These are phyloP conservation scores for Hypomyces perniciosus DNA, from an alignment of 2,329 filamentous ascomycete genomes.

Conservation along the genomic window DNA sequence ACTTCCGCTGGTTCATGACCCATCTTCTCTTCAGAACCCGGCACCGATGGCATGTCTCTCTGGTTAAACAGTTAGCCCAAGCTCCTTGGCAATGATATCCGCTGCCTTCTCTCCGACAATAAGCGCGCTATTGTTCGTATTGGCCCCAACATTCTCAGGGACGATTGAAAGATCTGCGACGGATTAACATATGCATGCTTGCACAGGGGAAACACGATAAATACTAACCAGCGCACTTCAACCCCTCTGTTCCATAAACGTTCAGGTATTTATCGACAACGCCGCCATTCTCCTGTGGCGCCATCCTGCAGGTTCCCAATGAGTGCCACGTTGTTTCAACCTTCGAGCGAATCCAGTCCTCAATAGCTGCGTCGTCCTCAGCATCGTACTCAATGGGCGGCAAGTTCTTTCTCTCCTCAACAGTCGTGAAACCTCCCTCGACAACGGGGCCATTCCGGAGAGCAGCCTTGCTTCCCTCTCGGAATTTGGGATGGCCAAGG, in stretches of 20 bases:
- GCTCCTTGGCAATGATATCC: slow-evolving; percentile 25
- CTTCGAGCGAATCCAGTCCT: slow-evolving; percentile 34
- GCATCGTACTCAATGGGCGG: slow-evolving; percentile 37
- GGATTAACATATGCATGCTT: neutral
- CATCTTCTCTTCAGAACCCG: no score
- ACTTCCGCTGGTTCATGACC: no score
- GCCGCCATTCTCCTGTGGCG: slow-evolving; percentile 29
- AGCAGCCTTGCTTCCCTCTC: slow-evolving; percentile 32
- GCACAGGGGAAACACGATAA: neutral
- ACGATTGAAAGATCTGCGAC: slow-evolving; percentile 31
- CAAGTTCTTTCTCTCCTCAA: slow-evolving; percentile 22
- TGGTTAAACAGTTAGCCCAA: slow-evolving; percentile 12
- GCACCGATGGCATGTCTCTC: neutral
- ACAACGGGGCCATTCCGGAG: slow-evolving; percentile 20
- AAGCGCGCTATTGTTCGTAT: slow-evolving; percentile 40
- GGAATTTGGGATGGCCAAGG: slow-evolving; percentile 37
- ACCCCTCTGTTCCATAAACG: slow-evolving; percentile 34
- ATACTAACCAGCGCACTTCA: slow-evolving; percentile 33
- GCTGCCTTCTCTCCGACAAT: slow-evolving; percentile 38
- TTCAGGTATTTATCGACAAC: slow-evolving; percentile 36
- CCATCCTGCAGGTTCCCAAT: slow-evolving; percentile 39
- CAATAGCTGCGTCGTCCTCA: slow-evolving; percentile 44
- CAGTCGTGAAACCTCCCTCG: slow-evolving; percentile 14
- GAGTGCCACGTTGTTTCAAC: slow-evolving; percentile 38
- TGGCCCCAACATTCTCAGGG: slow-evolving; percentile 36